These are phyloP conservation scores for Nothophoma quercina DNA, from an alignment of 2,329 filamentous ascomycete genomes.

Conservation along the genomic window DNA sequence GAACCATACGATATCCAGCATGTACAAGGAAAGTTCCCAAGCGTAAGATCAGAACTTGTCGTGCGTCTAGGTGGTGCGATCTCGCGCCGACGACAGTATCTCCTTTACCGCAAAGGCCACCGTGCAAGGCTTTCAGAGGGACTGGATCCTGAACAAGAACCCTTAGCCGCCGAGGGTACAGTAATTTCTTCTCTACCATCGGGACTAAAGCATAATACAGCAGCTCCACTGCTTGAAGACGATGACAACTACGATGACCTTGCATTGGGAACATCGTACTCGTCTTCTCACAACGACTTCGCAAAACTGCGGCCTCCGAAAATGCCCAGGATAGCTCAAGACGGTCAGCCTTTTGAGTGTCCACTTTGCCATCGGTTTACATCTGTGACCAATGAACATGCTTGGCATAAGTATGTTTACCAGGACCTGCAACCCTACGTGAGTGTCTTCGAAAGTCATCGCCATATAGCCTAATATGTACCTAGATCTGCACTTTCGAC, in stretches of 20 bases:
- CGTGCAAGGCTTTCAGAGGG: constrained; percentile 26
- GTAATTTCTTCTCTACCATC: constrained; percentile 25
- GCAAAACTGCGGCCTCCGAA: constrained; percentile 27
- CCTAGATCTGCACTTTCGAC: constrained; percentile 21
- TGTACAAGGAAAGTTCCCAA: constrained; percentile 35
- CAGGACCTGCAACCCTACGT: constrained; percentile 26
- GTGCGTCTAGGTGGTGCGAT: constrained; percentile 40
- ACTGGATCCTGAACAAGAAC: too few relatives aligned
- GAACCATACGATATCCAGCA: constrained; percentile 39
- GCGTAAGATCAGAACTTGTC: constrained; percentile 23
- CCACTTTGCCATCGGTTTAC: constrained; percentile 34
- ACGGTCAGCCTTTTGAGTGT: constrained; percentile 42
- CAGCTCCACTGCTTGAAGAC: neutral
- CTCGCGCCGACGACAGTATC: constrained; percentile 38
- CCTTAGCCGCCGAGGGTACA: too few relatives aligned
- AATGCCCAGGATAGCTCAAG: constrained; percentile 26
- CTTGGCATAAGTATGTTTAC: constrained; percentile 29
- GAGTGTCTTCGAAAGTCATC: too few relatives aligned
- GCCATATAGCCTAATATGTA: neutral
- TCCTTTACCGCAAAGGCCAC: constrained; percentile 41
- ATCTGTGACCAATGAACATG: constrained; percentile 2
- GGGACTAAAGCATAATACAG: too few relatives aligned
- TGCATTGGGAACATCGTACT: constrained; percentile 36
- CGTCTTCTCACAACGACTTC: constrained; percentile 23
- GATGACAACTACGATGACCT: constrained; percentile 22